phyloP scores from a whole-genome alignment of 306 rosid species.

The Begonia peltatifolia region DNA sequence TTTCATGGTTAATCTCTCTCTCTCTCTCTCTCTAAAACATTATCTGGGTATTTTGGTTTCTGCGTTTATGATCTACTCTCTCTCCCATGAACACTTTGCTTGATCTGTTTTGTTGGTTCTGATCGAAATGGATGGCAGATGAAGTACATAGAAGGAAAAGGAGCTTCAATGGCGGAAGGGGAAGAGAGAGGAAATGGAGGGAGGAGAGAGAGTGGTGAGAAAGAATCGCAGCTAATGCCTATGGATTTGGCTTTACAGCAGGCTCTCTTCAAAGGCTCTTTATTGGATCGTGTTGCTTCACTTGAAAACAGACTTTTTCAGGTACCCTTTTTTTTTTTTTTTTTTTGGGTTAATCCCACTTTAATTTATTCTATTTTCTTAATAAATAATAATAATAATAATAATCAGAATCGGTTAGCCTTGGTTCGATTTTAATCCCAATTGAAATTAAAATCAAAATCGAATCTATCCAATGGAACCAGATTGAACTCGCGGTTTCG shows the following conservation, averaged over 20 bases:
- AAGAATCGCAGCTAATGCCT: constrained; percentile 21
- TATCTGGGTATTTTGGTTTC: not conserved
- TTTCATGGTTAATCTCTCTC: constrained; percentile 30
- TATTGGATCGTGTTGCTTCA: constrained; percentile 57
- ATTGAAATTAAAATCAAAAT: too few species aligned
- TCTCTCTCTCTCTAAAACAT: too few species aligned
- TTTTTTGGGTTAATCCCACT: too few species aligned
- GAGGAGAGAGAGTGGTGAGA: not conserved
- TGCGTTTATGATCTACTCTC: not conserved
- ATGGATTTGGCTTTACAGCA: constrained; percentile 35
- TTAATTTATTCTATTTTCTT: too few species aligned
- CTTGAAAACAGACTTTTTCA: constrained; percentile 58
- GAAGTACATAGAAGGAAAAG: constrained; percentile 57
- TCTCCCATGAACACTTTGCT: not conserved
- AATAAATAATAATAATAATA: too few species aligned
- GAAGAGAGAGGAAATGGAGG: constrained; percentile 5
- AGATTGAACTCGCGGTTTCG: too few species aligned
- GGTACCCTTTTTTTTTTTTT: constrained; percentile 18
- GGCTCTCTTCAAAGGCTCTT: constrained; percentile 41
- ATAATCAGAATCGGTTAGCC: too few species aligned
- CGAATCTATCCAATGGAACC: too few species aligned
- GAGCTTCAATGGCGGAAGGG: constrained; percentile 14
- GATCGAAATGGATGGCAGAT: constrained; percentile 18
- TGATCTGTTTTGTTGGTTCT: too few species aligned
- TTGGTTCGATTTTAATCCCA: too few species aligned